phyloP scores from a whole-genome alignment of 495 filamentous ascomycete species.

The Niebla homalea region DNA sequence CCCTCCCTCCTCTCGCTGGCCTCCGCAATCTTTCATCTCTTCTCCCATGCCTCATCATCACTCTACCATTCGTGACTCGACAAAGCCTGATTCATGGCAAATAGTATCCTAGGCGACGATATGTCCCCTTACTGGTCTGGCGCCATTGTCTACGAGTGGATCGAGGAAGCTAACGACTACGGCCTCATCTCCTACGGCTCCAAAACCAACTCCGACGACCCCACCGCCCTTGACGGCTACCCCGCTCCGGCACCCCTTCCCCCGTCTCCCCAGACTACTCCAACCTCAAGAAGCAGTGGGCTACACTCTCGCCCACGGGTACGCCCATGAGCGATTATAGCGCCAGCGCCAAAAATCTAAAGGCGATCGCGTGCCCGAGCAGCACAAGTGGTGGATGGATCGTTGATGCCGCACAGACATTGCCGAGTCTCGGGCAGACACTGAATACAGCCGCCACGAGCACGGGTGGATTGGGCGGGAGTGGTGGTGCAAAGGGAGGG shows the following conservation, averaged over 20 bases:
- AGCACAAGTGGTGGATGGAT: constrained; percentile 58
- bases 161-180: constrained; percentile 73
- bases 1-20: no score
- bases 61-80: no score
- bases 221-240: constrained; percentile 48
- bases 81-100: no score
- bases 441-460: constrained; percentile 16
- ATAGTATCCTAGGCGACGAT: constrained; percentile 48
- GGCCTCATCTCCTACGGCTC: constrained; percentile 71
- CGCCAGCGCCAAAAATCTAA: constrained; percentile 41
- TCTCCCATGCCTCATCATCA: no score
- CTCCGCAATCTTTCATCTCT: no score
- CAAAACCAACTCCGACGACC: constrained; percentile 31
- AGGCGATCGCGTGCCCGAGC: constrained; percentile 49
- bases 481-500: constrained; percentile 35
- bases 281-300: constrained; percentile 69
- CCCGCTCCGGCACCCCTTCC: constrained; percentile 56
- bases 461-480: constrained; percentile 23
- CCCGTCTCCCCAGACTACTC: constrained; percentile 63
- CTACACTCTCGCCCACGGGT: constrained; percentile 53
- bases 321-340: constrained; percentile 50
- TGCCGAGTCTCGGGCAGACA: constrained; percentile 55
- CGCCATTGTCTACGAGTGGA: constrained; percentile 82
- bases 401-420: constrained; percentile 49
- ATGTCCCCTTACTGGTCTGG: constrained; percentile 73